These are phyloP conservation scores for Ceratobasidium sp. DNA, from an alignment of 1,284 basidiomycete species.

Conservation along the genomic window DNA sequence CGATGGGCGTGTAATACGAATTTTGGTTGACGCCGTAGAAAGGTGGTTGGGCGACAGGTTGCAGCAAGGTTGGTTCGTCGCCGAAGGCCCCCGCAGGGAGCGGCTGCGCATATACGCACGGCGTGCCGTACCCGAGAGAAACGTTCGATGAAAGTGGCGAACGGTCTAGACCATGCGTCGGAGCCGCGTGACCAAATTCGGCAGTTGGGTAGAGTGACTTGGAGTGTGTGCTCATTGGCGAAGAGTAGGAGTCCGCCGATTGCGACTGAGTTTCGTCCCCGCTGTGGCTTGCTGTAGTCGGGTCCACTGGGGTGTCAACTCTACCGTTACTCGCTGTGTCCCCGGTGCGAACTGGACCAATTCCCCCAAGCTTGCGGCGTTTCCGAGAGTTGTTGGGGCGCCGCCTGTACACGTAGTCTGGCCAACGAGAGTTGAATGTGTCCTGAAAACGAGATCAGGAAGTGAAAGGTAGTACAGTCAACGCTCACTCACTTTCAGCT, in stretches of 20 bases:
- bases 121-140: conserved; percentile 1
- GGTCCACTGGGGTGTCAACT: conserved; percentile 11
- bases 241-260: conserved; percentile 33
- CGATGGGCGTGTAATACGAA: conserved; percentile 5
- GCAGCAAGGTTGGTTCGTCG: not conserved
- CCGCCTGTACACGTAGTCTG: conserved; percentile 86
- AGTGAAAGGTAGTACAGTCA: not conserved
- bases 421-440: conserved; percentile 84
- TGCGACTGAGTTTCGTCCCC: conserved; percentile 39
- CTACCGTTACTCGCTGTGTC: conserved; percentile 16
- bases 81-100: not conserved
- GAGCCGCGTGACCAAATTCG: conserved; percentile 24
- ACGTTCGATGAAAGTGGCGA: conserved; percentile 21
- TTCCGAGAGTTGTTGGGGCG: conserved; percentile 85
- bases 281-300: conserved; percentile 3
- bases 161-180: conserved; percentile 20
- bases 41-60: not conserved
- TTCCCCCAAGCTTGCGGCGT: conserved; percentile 34
- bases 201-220: conserved; percentile 9
- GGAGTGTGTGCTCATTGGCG: conserved; percentile 22
- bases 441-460: conserved; percentile 59
- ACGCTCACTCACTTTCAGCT: conserved; percentile 63
- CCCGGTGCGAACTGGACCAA: conserved; percentile 27
- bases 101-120: conserved; percentile 3
- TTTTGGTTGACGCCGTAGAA: conserved; percentile 3